Evolutionary conservation across 1,139 yeast species (phyloP), one percentile per base, ranked within the genome.

Genomic region (Geotrichum citri-aurantii): DNA sequence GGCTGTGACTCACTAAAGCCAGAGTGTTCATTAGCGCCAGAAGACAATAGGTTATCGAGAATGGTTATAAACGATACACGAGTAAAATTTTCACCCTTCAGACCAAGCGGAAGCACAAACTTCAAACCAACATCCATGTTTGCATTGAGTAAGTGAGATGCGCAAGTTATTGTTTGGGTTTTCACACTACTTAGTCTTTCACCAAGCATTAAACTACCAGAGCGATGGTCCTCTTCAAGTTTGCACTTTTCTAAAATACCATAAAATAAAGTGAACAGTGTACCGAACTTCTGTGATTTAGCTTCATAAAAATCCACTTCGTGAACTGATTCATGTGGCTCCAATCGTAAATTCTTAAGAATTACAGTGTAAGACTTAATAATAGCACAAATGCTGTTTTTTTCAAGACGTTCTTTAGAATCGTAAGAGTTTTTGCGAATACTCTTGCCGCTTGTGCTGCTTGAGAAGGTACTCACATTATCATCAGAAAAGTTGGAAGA

Each of bases 101-200:
- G 87, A 0, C 95, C 95, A 67, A 89, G 77, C 0, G 95, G 90
- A 19, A 90, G 73, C 0, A 92, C 91, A 70, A 83, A 83, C 58
- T 83, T 84, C 69, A 89, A 77, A 12, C 96, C 96, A 53, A 88
- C 84, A 62, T 86, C 91, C 2, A 86, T 83, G 67, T 90, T 91
- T 8, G 88, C 80, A 65, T 81, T 84, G 54, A 90, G 76, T 50
- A 90, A 71, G 64, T 87, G 86, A 1, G 92, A 84, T 53, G 89
- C 77, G 46, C 89, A 82, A 48, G 77, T 76, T 58, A 88, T 81
- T n/a, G 86, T 83, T 69, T 86, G 83, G 29, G 85, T 88, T 31
- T 84, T 80, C 37, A 87, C 78, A 12, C 75, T 72, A 37, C 80
- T 77, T 26, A 83, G 75, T 66, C 86, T 86, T 65, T 85, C 66